Base-by-base conservation (phyloP, 768 basidiomycete genomes). In the Heimioporus sp. region DNA sequence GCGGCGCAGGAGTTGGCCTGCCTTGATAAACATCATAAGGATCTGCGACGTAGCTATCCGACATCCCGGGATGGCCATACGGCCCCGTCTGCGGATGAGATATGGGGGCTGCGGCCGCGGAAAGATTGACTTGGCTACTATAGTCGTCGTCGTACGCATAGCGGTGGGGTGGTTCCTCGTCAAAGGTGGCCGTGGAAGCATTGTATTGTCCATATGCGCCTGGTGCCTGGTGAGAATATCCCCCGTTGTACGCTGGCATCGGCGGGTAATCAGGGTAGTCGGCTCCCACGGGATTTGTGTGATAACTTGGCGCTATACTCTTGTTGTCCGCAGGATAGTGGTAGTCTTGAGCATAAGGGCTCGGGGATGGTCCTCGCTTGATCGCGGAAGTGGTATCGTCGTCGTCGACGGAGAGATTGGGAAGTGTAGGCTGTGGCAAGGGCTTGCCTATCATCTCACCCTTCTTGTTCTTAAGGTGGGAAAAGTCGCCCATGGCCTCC, bases 401-500 rank as follows among this genome's bases (percentile, higher is more conserved):
- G 56, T 94, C 90, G 49, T 95, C 87, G 42, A 97, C 78, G n/a
- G 83, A 85, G 45, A 99, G 77, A 57, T 90, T 90, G 13, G 97
- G 97, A 32, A 98, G 80, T 10, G 97, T 99, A 2, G 97, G 97
- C 70, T 97, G 93, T 17, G 93, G 92, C 7, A 92, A 78, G 10
- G 86, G 87, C 59, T 86, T 80, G n/a, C 77, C 82, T 49, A 90
- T 78, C 62, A 88, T 72, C 65, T 91, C 86, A 50, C 92, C 94
- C 67, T 90, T 93, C 78, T 90, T 91, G 74, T 92, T 92, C 78
- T 90, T 94, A 58, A 96, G 77, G 66, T 95, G 92, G 41, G 89
- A 89, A 71, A 74, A 93, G 66, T 94, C 95, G 51, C 93, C 92
- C 62, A 81, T 82, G 4, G 94, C 97, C 69, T 98, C 89, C 65